These are phyloP conservation scores for Blyttiomyces sp. DNA, from an alignment of 371 early-diverging fungal genomes.

Conservation along the genomic window DNA sequence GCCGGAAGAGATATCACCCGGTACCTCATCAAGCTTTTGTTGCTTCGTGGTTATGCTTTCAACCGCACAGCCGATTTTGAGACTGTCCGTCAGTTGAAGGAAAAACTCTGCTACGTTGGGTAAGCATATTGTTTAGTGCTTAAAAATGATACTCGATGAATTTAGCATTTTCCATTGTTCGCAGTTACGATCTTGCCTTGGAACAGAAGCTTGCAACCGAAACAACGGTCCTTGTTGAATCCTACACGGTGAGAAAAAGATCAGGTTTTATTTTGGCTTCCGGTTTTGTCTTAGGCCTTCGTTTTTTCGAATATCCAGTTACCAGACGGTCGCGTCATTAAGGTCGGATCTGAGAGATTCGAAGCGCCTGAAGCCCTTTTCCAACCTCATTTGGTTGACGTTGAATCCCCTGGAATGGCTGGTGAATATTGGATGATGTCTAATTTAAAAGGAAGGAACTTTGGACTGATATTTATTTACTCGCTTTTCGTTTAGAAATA, in stretches of 20 bases:
- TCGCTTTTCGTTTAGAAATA: slow-evolving; percentile 59
- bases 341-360: slow-evolving; percentile 95
- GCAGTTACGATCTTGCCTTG: slow-evolving; percentile 86
- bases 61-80: slow-evolving; percentile 97
- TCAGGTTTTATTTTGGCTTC: slow-evolving; percentile 1
- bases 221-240: slow-evolving; percentile 93
- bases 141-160: background rate
- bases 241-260: slow-evolving; percentile 71
- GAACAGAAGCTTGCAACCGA: slow-evolving; percentile 94
- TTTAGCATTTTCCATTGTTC: background rate
- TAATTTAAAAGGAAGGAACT: background rate
- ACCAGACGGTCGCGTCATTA: slow-evolving; percentile 97
- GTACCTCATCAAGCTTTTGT: slow-evolving; percentile 91
- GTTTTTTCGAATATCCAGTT: slow-evolving; percentile 46
- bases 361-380: slow-evolving; percentile 97
- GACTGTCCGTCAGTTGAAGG: slow-evolving; percentile 95
- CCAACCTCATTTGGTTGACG: slow-evolving; percentile 94
- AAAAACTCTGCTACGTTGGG: slow-evolving; percentile 96
- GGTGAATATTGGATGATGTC: slow-evolving; percentile 45
- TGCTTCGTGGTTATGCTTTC: slow-evolving; percentile 92
- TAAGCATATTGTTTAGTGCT: slow-evolving; percentile 26
- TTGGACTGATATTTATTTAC: background rate
- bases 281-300: background rate
- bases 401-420: slow-evolving; percentile 90
- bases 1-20: slow-evolving; percentile 96